Evolutionary conservation across 1,139 yeast species (phyloP).

Genomic region (Candida freyschussii): DNA sequence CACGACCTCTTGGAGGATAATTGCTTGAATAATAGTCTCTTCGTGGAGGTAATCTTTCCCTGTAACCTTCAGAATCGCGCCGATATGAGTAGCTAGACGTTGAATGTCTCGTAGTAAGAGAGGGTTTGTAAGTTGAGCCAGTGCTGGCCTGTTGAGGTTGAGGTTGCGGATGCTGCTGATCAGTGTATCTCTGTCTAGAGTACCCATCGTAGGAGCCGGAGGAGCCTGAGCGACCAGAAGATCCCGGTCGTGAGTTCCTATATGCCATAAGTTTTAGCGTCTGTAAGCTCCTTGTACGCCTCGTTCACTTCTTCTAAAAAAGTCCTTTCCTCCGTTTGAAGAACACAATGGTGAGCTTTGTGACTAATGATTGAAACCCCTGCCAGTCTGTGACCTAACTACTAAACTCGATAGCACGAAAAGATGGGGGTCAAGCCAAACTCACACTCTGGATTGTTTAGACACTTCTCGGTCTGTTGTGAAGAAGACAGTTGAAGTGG

Average conservation of each 20-base stretch:
- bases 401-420: no score
- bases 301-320: no score
- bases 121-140: constrained; percentile 12
- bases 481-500: no score
- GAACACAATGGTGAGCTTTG: no score
- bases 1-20: constrained; percentile 1
- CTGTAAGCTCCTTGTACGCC: no score
- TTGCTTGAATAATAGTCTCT: constrained; percentile 3
- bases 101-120: constrained; percentile 6
- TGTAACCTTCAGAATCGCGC: constrained; percentile 5
- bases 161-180: constrained; percentile 3
- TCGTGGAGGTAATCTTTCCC: constrained; percentile 6
- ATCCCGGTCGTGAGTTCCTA: constrained; percentile 17
- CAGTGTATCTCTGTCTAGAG: constrained; percentile 10
- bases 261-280: no score
- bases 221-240: constrained; percentile 14
- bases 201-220: constrained; percentile 11
- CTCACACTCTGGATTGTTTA: no score
- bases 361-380: no score
- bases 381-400: no score
- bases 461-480: no score
- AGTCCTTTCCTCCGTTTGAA: no score
- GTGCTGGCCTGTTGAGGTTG: constrained; percentile 4
- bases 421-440: no score
- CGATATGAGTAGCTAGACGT: constrained; percentile 2